These are phyloP conservation scores for Fusarium buharicum DNA, from an alignment of 2,329 filamentous ascomycete genomes.

Conservation along the genomic window DNA sequence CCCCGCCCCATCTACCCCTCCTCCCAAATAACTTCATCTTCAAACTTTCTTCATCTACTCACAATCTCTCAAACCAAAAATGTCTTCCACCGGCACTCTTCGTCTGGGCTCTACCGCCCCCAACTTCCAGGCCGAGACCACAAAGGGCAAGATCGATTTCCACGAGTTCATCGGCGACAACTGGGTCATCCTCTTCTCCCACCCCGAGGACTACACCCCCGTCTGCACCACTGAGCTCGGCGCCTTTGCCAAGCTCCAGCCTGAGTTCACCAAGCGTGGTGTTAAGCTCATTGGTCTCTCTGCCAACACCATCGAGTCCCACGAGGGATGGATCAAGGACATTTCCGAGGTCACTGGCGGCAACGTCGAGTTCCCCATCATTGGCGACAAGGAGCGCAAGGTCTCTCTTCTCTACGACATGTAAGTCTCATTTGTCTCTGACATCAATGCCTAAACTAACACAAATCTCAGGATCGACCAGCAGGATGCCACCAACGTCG, in stretches of 20 bases:
- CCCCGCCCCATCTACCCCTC: neutral
- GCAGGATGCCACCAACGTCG: conserved; percentile 83
- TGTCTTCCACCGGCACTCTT: conserved; percentile 56
- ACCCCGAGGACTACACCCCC: conserved; percentile 91
- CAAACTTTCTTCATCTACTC: conserved; percentile 2
- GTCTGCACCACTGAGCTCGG: conserved; percentile 97
- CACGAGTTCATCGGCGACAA: conserved; percentile 82
- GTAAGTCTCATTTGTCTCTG: conserved; percentile 54
- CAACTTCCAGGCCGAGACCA: conserved; percentile 87
- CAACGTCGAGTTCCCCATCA: conserved; percentile 79
- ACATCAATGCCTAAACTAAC: conserved; percentile 7
- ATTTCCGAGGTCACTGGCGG: conserved; percentile 81
- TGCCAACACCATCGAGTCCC: conserved; percentile 85
- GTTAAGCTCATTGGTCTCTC: conserved; percentile 93
- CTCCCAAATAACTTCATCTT: neutral
- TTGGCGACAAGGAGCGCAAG: conserved; percentile 81
- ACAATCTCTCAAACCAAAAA: conserved; percentile 22
- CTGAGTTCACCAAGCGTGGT: conserved; percentile 85
- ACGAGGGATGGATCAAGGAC: conserved; percentile 91
- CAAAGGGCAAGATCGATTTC: conserved; percentile 81
- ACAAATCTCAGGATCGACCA: conserved; percentile 71
- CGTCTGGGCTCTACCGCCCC: conserved; percentile 75
- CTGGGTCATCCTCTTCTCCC: conserved; percentile 86
- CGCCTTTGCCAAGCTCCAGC: conserved; percentile 88
- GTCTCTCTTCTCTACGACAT: conserved; percentile 83